These are phyloP conservation scores for Rosellinia necatrix DNA, from an alignment of 2,329 filamentous ascomycete genomes.

Conservation along the genomic window DNA sequence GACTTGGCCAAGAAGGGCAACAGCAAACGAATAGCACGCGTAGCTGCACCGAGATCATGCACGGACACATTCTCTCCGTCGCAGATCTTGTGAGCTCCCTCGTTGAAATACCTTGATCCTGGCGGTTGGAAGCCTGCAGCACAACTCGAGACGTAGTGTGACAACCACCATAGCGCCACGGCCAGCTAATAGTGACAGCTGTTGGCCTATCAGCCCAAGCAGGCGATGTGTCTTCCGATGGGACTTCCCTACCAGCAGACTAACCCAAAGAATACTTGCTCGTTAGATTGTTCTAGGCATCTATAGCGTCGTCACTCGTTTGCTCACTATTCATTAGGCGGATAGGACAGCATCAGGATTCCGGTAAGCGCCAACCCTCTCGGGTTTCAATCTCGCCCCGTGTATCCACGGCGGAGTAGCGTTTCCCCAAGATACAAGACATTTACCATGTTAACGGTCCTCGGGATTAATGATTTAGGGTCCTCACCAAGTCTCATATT, in stretches of 20 bases:
- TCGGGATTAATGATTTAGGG: background rate
- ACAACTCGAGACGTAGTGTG: slow-evolving; percentile 36
- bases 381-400: slow-evolving; percentile 5
- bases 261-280: background rate
- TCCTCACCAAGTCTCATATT: background rate
- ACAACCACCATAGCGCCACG: slow-evolving; percentile 34
- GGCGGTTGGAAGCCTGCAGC: slow-evolving; percentile 39
- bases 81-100: slow-evolving; percentile 41
- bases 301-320: slow-evolving; percentile 1
- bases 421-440: background rate
- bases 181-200: slow-evolving; percentile 9
- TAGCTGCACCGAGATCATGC: slow-evolving; percentile 42
- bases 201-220: background rate
- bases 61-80: slow-evolving; percentile 35
- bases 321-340: background rate
- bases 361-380: background rate
- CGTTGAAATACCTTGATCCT: slow-evolving; percentile 32
- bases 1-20: slow-evolving; percentile 40
- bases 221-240: background rate
- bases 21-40: slow-evolving; percentile 40
- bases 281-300: background rate
- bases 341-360: too few relatives aligned
- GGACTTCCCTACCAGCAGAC: background rate
- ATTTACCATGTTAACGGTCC: slow-evolving; percentile 1
- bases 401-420: slow-evolving; percentile 3